Evolutionary conservation across 2,329 filamentous ascomycete genomes (phyloP), one percentile per base, ranked within the genome.

Genomic region (Pseudogymnoascus pannorum): DNA sequence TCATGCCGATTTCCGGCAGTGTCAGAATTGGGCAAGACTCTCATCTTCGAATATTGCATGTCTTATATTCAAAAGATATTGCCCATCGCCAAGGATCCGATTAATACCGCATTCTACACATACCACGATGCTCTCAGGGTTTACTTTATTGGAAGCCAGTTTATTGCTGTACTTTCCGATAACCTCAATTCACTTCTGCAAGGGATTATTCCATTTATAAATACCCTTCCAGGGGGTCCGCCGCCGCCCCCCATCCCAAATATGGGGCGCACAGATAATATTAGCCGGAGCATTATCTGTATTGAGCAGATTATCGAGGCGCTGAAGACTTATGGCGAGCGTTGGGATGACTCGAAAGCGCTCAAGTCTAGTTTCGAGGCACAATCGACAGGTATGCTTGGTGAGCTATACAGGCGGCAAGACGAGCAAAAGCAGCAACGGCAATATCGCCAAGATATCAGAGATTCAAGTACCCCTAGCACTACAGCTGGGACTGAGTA

Each of bases 51-150:
- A 71, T 87, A 94, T 69, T 87, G 87, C 65, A 85, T 93, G 66
- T 83, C 87, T n/a, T 97, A 94, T 70, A 83, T 94, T 57, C 82
- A 89, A 63, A 84, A 85, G 63, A 85, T 96, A 65, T 82, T 89
- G 67, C 82, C 85, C 4, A 81, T 91, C 51, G 81, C 89, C 22
- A 81, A 81, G 62, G 80, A 83, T 66, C 73, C 81, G 3, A 75
- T 78, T 31, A 81, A 85, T 63, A 79, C 82, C 14, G 83, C 87
- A 4, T 88, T 93, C 59, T 84, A 94, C 68, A 93, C 90, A 0
- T 96, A 92, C 68, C 87, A 95, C 69, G 93, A 97, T 71, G 89
- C 92, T 1, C 81, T 96, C 69, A 86, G 92, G 59, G 87, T 91
- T 1, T 94, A 90, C 69, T 96, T 87, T 68, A 84, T 87, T 76